Percentiles rank a stretch among this genome's conserved stretches.
Evolutionary conservation across 2,329 filamentous ascomycete species (phyloP).

Genomic region (Beauveria sp.): DNA sequence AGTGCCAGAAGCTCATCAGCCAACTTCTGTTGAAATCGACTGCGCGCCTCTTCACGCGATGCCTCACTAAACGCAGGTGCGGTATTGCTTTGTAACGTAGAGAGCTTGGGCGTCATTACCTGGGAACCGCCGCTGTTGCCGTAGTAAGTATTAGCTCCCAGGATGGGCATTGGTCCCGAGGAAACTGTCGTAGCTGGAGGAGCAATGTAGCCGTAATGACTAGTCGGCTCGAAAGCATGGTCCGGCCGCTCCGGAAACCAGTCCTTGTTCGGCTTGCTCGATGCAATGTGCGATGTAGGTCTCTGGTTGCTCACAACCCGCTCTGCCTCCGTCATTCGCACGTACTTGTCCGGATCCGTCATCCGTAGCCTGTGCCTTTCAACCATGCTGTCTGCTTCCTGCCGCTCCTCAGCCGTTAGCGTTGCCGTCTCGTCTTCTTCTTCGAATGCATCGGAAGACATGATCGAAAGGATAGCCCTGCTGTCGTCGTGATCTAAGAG

Average conservation of each 20-base stretch:
- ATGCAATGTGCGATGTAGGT: background rate
- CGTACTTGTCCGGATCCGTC: conserved; percentile 26
- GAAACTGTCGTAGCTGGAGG: background rate
- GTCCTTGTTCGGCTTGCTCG: conserved; percentile 4
- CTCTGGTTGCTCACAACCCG: background rate
- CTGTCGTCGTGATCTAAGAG: conserved; percentile 32
- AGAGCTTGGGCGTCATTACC: background rate
- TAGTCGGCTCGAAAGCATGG: background rate
- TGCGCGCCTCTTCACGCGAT: background rate
- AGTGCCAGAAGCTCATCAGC: background rate
- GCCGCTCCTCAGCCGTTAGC: conserved; percentile 54
- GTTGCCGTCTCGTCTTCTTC: conserved; percentile 51
- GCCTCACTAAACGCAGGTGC: background rate
- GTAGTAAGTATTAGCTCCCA: background rate
- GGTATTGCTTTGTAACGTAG: conserved; percentile 12
- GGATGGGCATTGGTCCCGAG: background rate
- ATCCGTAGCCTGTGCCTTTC: conserved; percentile 26
- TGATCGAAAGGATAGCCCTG: conserved; percentile 45
- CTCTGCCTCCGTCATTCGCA: conserved; percentile 14
- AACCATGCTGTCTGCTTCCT: conserved; percentile 40
- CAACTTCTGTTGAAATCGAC: background rate
- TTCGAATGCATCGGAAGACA: conserved; percentile 65
- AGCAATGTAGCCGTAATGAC: background rate
- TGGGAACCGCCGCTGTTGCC: background rate
- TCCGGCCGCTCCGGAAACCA: background rate